A percentile compares a stretch with the other conserved stretches of the same genome.
These are phyloP conservation scores for Prototheca wickerhamii DNA, from an alignment of 163 green algal genomes.

Conservation along the genomic window DNA sequence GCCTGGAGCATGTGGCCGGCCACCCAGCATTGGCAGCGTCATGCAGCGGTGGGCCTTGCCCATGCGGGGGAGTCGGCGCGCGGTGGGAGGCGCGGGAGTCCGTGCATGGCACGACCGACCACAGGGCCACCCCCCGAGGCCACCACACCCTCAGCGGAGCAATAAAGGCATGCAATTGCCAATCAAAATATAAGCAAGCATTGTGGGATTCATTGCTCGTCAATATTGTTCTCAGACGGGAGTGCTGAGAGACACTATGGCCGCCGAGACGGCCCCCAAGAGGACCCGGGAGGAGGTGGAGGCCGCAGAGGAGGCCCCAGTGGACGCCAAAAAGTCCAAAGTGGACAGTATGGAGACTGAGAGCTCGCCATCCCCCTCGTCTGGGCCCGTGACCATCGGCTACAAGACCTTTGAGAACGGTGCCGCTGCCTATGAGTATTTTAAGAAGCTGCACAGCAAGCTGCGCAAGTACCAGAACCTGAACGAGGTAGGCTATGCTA, in stretches of 20 bases:
- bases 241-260: not conserved
- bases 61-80: too few relatives aligned
- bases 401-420: slow-evolving; percentile 39
- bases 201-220: too few relatives aligned
- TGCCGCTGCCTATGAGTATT: slow-evolving; percentile 25
- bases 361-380: not conserved
- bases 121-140: too few relatives aligned
- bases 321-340: not conserved
- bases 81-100: too few relatives aligned
- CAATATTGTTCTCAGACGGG: not conserved
- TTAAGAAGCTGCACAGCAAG: slow-evolving; percentile 21
- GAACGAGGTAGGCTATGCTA: slow-evolving; percentile 34
- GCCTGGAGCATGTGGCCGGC: too few relatives aligned
- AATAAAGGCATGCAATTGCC: too few relatives aligned
- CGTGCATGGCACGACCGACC: too few relatives aligned
- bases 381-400: slow-evolving; percentile 26
- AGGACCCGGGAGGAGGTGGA: slow-evolving; percentile 2
- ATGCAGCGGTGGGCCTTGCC: too few relatives aligned
- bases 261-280: not conserved
- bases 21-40: too few relatives aligned
- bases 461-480: slow-evolving; percentile 40
- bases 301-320: not conserved
- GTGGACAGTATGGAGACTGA: slow-evolving; percentile 2
- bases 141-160: too few relatives aligned
- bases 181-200: too few relatives aligned